These are phyloP conservation scores for Psilocybe azurescens DNA, from an alignment of 768 basidiomycete genomes.

Conservation along the genomic window DNA sequence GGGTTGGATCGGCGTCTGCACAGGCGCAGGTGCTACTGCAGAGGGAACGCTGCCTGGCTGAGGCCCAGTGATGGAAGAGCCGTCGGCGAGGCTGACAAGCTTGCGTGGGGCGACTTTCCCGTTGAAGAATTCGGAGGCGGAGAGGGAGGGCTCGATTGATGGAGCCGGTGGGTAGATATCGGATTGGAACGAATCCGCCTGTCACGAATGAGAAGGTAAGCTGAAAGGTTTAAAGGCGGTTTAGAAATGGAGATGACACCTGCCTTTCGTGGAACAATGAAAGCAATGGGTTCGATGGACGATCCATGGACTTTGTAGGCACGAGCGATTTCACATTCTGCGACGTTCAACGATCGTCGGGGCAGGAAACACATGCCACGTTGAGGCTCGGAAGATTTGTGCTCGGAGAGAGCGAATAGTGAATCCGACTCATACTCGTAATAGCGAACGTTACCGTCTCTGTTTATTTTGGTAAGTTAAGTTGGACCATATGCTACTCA, in stretches of 20 bases:
- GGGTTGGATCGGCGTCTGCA: constrained; percentile 41
- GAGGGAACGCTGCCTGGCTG: constrained; percentile 29
- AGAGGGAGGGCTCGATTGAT: constrained; percentile 78
- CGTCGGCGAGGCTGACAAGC: constrained; percentile 80
- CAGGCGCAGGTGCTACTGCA: constrained; percentile 31
- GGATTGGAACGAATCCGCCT: constrained; percentile 96
- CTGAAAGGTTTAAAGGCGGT: constrained; percentile 3
- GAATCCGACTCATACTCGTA: constrained; percentile 93
- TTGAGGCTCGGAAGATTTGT: constrained; percentile 91
- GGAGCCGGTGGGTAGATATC: constrained; percentile 96
- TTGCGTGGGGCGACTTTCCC: constrained; percentile 84
- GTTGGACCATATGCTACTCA: not conserved
- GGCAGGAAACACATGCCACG: constrained; percentile 98
- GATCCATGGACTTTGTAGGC: constrained; percentile 85
- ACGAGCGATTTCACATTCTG: constrained; percentile 93
- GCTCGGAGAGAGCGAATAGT: constrained; percentile 76
- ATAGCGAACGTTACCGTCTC: constrained; percentile 98
- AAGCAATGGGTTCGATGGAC: constrained; percentile 88
- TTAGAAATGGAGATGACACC: constrained; percentile 21
- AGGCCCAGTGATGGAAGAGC: constrained; percentile 43
- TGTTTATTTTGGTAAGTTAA: constrained; percentile 30
- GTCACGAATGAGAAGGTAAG: constrained; percentile 7
- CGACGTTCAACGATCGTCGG: constrained; percentile 84
- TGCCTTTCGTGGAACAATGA: constrained; percentile 94
- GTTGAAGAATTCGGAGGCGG: constrained; percentile 85